These are phyloP conservation scores for Zoysia matrella DNA, from an alignment of 202 grass and related monocot species.

Conservation along the genomic window DNA sequence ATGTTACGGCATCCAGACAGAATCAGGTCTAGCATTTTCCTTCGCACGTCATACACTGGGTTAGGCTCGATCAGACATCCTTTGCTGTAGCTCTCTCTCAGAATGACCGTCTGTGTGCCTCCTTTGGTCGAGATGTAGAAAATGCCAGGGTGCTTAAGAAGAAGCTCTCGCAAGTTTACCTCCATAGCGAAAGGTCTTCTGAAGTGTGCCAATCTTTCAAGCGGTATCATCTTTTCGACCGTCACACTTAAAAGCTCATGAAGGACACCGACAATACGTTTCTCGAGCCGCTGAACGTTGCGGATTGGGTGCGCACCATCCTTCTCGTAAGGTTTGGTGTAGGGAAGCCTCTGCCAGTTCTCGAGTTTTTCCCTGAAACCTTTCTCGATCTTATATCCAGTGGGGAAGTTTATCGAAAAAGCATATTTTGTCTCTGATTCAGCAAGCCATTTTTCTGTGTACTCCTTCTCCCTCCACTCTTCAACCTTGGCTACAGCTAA, in stretches of 20 bases:
- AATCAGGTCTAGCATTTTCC: slow-evolving; percentile 66
- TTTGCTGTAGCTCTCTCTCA: slow-evolving; percentile 63
- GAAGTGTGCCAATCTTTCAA: slow-evolving; percentile 65
- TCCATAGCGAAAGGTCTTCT: slow-evolving; percentile 58
- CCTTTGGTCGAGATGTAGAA: slow-evolving; percentile 84
- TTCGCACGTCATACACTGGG: slow-evolving; percentile 40
- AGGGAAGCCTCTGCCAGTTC: slow-evolving; percentile 73
- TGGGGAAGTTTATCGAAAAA: slow-evolving; percentile 64
- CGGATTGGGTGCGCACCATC: slow-evolving; percentile 38
- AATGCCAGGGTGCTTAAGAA: slow-evolving; percentile 73
- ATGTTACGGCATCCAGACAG: slow-evolving; percentile 48
- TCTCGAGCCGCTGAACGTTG: slow-evolving; percentile 53
- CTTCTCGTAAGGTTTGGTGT: slow-evolving; percentile 66
- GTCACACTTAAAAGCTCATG: slow-evolving; percentile 65
- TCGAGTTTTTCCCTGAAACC: slow-evolving; percentile 62
- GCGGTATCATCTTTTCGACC: slow-evolving; percentile 58
- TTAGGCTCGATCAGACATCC: slow-evolving; percentile 56
- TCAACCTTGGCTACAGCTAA: slow-evolving; percentile 58
- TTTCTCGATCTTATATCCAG: slow-evolving; percentile 67
- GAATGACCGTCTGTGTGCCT: slow-evolving; percentile 51
- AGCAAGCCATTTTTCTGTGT: slow-evolving; percentile 68
- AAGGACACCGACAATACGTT: slow-evolving; percentile 65
- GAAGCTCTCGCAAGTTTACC: slow-evolving; percentile 63
- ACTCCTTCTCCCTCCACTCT: slow-evolving; percentile 71
- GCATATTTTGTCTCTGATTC: slow-evolving; percentile 69